A percentile compares a stretch with the other conserved stretches of the same genome.
These are phyloP conservation scores for Dendrobium chrysotoxum DNA, from an alignment of 106 monocot genomes.

Conservation along the genomic window DNA sequence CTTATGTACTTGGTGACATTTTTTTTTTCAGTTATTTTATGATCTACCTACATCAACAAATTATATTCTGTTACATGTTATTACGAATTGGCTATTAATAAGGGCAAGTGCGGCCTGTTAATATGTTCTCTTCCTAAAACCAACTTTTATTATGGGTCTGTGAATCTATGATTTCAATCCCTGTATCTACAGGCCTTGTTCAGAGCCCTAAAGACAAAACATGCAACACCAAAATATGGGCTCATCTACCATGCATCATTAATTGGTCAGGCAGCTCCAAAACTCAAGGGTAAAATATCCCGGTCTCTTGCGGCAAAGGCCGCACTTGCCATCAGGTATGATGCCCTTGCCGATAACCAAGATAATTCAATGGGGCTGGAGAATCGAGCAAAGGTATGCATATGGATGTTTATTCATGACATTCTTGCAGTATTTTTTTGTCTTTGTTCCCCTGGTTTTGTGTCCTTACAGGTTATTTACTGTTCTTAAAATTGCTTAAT, in stretches of 20 bases:
- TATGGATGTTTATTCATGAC: not conserved
- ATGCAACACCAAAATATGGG: slow-evolving; percentile 94
- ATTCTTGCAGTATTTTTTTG: not conserved
- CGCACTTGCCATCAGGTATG: slow-evolving; percentile 79
- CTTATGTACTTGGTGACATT: not conserved
- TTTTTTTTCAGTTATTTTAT: not conserved
- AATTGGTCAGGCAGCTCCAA: slow-evolving; percentile 85
- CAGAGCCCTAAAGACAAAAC: slow-evolving; percentile 92
- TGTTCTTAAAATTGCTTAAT: not conserved
- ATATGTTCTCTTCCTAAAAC: not conserved
- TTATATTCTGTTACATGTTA: too few relatives aligned
- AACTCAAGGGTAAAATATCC: slow-evolving; percentile 87
- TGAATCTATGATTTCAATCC: slow-evolving; percentile 1
- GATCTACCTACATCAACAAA: too few relatives aligned
- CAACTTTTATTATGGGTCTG: not conserved
- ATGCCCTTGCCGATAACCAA: slow-evolving; percentile 73
- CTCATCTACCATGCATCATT: slow-evolving; percentile 91
- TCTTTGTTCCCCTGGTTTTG: not conserved
- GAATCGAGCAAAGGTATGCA: slow-evolving; percentile 71
- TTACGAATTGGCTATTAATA: not conserved
- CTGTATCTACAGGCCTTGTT: slow-evolving; percentile 64
- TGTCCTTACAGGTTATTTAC: not conserved
- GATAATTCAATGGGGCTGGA: slow-evolving; percentile 83
- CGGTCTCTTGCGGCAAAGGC: slow-evolving; percentile 90
- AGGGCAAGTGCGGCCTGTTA: too few relatives aligned